Percentiles rank a stretch among this genome's conserved stretches.
Conservation (phyloP, 2,329 filamentous ascomycete species). For the Ascochyta lentis region DNA sequence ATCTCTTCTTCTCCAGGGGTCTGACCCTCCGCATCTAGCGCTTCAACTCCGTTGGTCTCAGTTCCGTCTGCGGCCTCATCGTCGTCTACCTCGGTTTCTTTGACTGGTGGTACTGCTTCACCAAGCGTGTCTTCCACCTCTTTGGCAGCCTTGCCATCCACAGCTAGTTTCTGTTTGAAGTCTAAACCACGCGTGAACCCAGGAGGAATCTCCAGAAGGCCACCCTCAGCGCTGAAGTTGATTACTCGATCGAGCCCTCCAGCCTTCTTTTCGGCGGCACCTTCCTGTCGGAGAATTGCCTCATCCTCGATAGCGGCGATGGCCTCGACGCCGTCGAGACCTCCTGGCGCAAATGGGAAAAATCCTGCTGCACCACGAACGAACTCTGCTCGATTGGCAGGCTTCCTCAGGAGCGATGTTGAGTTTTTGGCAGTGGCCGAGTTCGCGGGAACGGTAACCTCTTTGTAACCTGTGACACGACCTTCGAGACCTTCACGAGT, state of each 20-base stretch:
- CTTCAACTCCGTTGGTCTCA: constrained; percentile 34
- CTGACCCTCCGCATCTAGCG: constrained; percentile 55
- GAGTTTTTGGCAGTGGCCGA: constrained; percentile 95
- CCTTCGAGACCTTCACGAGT: constrained; percentile 90
- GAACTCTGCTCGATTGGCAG: constrained; percentile 85
- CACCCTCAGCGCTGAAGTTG: constrained; percentile 77
- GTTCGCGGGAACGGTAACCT: constrained; percentile 88
- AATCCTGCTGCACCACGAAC: constrained; percentile 91
- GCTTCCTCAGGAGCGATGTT: constrained; percentile 85
- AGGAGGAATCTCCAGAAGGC: constrained; percentile 80
- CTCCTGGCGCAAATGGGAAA: constrained; percentile 92
- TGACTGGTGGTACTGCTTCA: constrained; percentile 52
- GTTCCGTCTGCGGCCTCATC: constrained; percentile 35
- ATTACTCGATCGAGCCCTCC: constrained; percentile 81
- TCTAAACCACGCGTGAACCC: constrained; percentile 81
- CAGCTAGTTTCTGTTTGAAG: constrained; percentile 66
- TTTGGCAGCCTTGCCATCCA: constrained; percentile 67
- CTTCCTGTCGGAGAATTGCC: constrained; percentile 61
- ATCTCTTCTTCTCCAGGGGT: constrained; percentile 67
- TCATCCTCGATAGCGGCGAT: constrained; percentile 85
- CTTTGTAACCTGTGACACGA: constrained; percentile 88
- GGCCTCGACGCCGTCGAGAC: constrained; percentile 84
- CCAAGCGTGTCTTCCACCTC: constrained; percentile 72
- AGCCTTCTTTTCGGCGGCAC: constrained; percentile 49
- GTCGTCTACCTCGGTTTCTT: constrained; percentile 31